Base-by-base conservation (phyloP, 805 yeast species). In the Ogataea nakhonphanomensis region DNA sequence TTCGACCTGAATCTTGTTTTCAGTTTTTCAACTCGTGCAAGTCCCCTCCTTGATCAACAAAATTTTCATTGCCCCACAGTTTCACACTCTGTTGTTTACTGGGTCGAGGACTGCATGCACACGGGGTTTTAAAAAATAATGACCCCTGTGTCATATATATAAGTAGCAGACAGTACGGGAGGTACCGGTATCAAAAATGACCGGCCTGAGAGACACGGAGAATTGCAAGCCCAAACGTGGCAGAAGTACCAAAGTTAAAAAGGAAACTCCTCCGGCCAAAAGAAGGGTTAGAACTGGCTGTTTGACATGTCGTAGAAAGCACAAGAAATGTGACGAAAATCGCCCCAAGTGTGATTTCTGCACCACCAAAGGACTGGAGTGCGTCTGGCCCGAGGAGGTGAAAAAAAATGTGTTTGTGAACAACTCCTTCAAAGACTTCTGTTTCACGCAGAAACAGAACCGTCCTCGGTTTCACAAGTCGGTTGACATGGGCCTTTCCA, bases 291-390 rank as follows among this genome's bases (percentile, higher is more conserved):
- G 65, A 41, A 64, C 66, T 4, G 81, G 79, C 47, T 73, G 79
- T 53, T 58, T 71, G 31, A 73, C 78, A 8, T 73, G 79, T 49
- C 64, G 79, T 26, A 73, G 72, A 39, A 63, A 75, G 37, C 79
- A 73, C 53, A 69, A 73, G 61, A 73, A 73, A 48, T 73, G 81
- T 56, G 81, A 75, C 55, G 81, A 76, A 50, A 71, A 68, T 39
- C 53, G 64, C 32, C 81, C 81, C 2, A 70, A 70, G 23, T 76
- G 82, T 55, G 58, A 64, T 8, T 68, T 67, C 33, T 75, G 81
- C 49, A 35, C 54, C 8, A 44, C 57, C 7, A 69, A 70, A 45
- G 50, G 57, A 30, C 39, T 67, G 51, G 68, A 51, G 39, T 64
- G 69, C 46, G 54, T 61, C 23, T 64, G 69, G 69, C 68, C 66